These are phyloP conservation scores for Hapsidospora chrysogenum DNA, from an alignment of 495 filamentous ascomycete genomes.

Conservation along the genomic window DNA sequence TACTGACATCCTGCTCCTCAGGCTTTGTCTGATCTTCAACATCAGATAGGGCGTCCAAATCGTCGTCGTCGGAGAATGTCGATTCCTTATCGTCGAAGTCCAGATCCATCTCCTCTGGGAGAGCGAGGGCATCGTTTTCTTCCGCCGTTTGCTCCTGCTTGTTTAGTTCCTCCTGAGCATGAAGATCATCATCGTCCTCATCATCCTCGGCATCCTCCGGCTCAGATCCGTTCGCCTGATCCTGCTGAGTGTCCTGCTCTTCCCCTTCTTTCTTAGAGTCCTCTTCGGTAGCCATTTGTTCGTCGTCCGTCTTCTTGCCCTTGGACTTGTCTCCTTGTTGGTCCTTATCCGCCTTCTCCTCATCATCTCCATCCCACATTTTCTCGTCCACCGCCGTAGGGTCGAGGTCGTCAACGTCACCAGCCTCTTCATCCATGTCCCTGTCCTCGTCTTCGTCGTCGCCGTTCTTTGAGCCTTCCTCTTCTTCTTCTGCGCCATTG, in stretches of 20 bases:
- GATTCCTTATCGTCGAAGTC: slow-evolving; percentile 37
- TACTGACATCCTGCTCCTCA: slow-evolving; percentile 19
- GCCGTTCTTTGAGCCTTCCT: slow-evolving; percentile 27
- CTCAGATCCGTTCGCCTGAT: slow-evolving; percentile 40
- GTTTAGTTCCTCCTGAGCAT: slow-evolving; percentile 45
- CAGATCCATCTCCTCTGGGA: slow-evolving; percentile 62
- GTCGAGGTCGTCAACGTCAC: slow-evolving; percentile 78
- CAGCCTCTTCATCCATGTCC: slow-evolving; percentile 74
- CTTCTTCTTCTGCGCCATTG: slow-evolving; percentile 36
- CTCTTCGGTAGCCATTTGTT: slow-evolving; percentile 44
- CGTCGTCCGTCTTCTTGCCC: slow-evolving; percentile 44
- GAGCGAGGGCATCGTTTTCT: slow-evolving; percentile 36
- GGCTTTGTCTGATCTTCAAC: slow-evolving; percentile 23
- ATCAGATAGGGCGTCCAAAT: slow-evolving; percentile 39
- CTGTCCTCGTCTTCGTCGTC: slow-evolving; percentile 40
- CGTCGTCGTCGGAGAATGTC: slow-evolving; percentile 28
- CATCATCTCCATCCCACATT: slow-evolving; percentile 79
- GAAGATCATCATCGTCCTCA: slow-evolving; percentile 58
- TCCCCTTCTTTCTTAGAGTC: slow-evolving; percentile 30
- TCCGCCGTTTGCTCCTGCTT: slow-evolving; percentile 50
- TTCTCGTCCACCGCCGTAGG: slow-evolving; percentile 88
- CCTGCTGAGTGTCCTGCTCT: slow-evolving; percentile 33
- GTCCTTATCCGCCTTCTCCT: slow-evolving; percentile 64
- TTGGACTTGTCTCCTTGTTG: slow-evolving; percentile 57
- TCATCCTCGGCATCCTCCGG: slow-evolving; percentile 38